Percentiles rank a stretch among this genome's conserved stretches.
Conservation (phyloP, 805 yeast species). For the Hanseniaspora hatyaiensis region DNA sequence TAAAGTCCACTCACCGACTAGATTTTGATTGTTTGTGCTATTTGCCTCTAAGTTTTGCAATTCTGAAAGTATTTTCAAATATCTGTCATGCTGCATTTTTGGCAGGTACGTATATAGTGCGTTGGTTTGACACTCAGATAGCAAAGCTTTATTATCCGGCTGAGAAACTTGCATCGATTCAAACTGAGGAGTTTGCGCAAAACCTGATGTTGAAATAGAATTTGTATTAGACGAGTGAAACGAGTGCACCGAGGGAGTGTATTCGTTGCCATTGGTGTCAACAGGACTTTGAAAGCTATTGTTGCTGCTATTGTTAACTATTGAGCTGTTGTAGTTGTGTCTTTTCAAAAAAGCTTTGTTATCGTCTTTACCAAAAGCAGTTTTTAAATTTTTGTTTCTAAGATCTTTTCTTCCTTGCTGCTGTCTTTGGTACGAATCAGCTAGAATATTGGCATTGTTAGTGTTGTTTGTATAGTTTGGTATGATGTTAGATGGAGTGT, state of each 20-base stretch:
- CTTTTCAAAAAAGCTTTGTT: constrained; percentile 14
- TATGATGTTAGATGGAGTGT: constrained; percentile 12
- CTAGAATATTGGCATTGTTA: not conserved
- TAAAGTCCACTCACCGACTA: constrained; percentile 1
- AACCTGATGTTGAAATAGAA: not conserved
- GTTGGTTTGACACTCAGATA: not conserved
- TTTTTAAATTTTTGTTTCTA: constrained; percentile 10
- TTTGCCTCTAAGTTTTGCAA: not conserved
- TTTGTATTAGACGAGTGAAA: constrained; percentile 1
- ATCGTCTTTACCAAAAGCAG: constrained; percentile 6
- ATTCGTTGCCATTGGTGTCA: not conserved
- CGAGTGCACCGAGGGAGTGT: constrained; percentile 11
- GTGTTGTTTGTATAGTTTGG: constrained; percentile 7
- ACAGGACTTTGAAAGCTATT: not conserved
- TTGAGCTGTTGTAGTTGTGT: constrained; percentile 3
- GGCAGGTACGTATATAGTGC: constrained; percentile 1
- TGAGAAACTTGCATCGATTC: no score
- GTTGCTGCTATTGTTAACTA: not conserved
- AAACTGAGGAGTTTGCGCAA: not conserved
- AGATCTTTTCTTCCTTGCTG: constrained; percentile 5
- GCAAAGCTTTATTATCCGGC: not conserved
- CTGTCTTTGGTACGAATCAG: not conserved
- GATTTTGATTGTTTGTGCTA: not conserved
- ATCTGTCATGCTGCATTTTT: not conserved
- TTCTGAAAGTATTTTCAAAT: not conserved